These are phyloP conservation scores for Paratrypanosoma confusum DNA, from an alignment of 208 protist species.

Conservation along the genomic window DNA sequence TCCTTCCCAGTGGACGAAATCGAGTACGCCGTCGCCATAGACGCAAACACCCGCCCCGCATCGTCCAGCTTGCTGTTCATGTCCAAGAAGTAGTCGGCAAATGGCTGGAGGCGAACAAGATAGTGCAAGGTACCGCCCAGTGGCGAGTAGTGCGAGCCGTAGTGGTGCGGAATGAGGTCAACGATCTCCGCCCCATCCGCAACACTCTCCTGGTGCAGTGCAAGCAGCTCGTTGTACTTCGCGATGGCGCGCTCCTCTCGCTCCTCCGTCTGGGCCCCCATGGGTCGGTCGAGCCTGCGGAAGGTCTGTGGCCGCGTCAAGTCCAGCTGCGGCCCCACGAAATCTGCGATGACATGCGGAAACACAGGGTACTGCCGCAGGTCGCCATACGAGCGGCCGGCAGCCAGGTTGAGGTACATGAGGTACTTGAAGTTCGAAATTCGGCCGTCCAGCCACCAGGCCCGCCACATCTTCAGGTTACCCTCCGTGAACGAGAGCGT, in stretches of 20 bases:
- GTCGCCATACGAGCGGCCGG: constrained; percentile 71
- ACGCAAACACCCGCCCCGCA: constrained; percentile 24
- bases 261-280: constrained; percentile 62
- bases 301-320: constrained; percentile 31
- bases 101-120: constrained; percentile 89
- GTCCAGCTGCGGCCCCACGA: constrained; percentile 38
- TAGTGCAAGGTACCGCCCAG: constrained; percentile 78
- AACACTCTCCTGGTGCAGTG: constrained; percentile 6
- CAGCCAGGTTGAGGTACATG: constrained; percentile 66
- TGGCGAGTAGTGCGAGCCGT: constrained; percentile 89
- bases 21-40: constrained; percentile 11
- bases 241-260: constrained; percentile 27
- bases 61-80: constrained; percentile 25
- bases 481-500: constrained; percentile 8
- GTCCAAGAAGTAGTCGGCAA: constrained; percentile 47
- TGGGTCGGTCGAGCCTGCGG: constrained; percentile 78
- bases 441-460: constrained; percentile 57
- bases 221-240: constrained; percentile 33
- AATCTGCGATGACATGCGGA: constrained; percentile 81
- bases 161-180: constrained; percentile 60
- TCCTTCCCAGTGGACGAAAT: constrained; percentile 27
- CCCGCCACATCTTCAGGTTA: constrained; percentile 27
- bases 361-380: constrained; percentile 82
- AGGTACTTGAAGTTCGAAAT: constrained; percentile 84
- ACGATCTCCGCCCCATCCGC: constrained; percentile 2